Percentiles rank a stretch among this genome's conserved stretches.
phyloP scores from a whole-genome alignment of 371 early-diverging fungal species.

The Dichotomocladium elegans region DNA sequence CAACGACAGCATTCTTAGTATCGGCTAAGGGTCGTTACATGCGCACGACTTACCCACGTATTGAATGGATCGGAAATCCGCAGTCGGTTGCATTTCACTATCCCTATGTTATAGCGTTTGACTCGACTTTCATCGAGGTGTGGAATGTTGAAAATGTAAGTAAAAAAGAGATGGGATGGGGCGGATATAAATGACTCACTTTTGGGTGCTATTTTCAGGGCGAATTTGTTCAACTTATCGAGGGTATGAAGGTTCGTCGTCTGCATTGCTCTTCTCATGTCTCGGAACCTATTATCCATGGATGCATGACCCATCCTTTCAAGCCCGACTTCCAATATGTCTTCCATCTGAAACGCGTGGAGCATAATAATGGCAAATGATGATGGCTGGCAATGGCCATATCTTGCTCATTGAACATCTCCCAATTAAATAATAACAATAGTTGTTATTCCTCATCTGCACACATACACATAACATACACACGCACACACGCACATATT shows the following conservation, averaged over 20 bases:
- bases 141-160: slow-evolving; percentile 78
- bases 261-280: slow-evolving; percentile 23
- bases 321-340: slow-evolving; percentile 40
- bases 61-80: slow-evolving; percentile 54
- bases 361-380: too few relatives aligned
- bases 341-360: slow-evolving; percentile 26
- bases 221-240: slow-evolving; percentile 35
- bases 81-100: slow-evolving; percentile 62
- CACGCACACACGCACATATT: neutral
- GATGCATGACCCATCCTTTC: slow-evolving; percentile 42
- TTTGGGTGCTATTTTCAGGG: slow-evolving; percentile 25
- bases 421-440: neutral
- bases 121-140: slow-evolving; percentile 83
- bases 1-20: slow-evolving; percentile 87
- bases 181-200: neutral
- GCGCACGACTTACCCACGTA: slow-evolving; percentile 5
- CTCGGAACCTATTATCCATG: slow-evolving; percentile 35
- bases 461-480: neutral
- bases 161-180: neutral
- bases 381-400: neutral
- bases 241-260: slow-evolving; percentile 34
- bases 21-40: slow-evolving; percentile 47
- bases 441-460: neutral
- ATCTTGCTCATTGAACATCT: neutral
- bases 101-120: slow-evolving; percentile 89